A percentile compares a stretch with the other conserved stretches of the same genome.
phyloP scores from a whole-genome alignment of 1,284 basidiomycete species.

The Ganoderma multipileum region DNA sequence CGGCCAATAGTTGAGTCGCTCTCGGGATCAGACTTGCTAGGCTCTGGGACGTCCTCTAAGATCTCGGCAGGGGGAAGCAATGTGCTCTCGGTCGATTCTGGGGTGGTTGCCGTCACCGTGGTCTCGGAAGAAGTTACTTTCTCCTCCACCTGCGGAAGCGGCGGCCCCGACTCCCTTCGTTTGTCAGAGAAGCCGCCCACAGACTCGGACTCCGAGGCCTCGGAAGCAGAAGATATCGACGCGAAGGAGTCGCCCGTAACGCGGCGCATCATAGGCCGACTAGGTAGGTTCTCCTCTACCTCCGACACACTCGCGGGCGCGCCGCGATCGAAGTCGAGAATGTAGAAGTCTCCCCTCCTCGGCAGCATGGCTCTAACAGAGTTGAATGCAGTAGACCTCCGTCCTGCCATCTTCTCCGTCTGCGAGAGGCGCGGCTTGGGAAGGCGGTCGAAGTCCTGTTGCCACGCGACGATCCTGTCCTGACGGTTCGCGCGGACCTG shows the following conservation, averaged over 20 bases:
- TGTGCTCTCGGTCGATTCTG: constrained; percentile 3
- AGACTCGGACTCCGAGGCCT: constrained; percentile 57
- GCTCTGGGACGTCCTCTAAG: constrained; percentile 1
- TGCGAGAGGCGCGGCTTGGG: constrained; percentile 65
- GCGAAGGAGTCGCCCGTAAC: constrained; percentile 60
- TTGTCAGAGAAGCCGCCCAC: constrained; percentile 37
- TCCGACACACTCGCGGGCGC: constrained; percentile 78
- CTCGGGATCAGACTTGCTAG: constrained; percentile 61
- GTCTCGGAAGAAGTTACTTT: constrained; percentile 10
- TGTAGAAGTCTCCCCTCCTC: constrained; percentile 56
- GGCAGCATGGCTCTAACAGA: constrained; percentile 77
- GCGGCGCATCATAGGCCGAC: constrained; percentile 46
- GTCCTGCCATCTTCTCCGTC: constrained; percentile 49
- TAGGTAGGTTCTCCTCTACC: constrained; percentile 66
- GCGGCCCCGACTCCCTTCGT: constrained; percentile 6
- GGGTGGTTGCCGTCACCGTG: constrained; percentile 6
- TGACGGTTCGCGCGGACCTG: constrained; percentile 88
- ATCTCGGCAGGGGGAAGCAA: constrained; percentile 24
- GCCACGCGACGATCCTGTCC: constrained; percentile 97
- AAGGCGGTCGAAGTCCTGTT: constrained; percentile 82
- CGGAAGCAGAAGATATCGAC: constrained; percentile 58
- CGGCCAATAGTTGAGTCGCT: constrained; percentile 94
- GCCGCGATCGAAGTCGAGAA: constrained; percentile 60
- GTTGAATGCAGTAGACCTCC: constrained; percentile 66
- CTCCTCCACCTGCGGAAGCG: constrained; percentile 14